Evolutionary conservation across 495 filamentous ascomycete genomes (phyloP).

Genomic region (Tuber umbilicatum): DNA sequence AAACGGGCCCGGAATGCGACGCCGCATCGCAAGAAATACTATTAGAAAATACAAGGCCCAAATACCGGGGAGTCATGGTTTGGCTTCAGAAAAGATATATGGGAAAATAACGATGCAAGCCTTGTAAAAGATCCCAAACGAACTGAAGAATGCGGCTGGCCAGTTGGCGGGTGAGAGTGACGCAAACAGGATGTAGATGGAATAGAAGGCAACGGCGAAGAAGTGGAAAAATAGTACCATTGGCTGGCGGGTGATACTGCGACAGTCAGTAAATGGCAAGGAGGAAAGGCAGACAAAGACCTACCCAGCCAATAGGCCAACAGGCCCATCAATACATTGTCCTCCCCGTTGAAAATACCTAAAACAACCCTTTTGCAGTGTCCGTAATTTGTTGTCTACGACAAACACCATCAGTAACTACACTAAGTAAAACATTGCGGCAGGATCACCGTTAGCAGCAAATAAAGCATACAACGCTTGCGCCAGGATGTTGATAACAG

Average conservation of each 20-base stretch:
- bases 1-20: background rate
- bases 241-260: conserved; percentile 61
- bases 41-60: background rate
- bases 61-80: conserved; percentile 12
- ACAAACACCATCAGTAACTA: conserved; percentile 17
- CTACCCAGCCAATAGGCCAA: conserved; percentile 69
- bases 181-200: conserved; percentile 68
- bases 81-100: conserved; percentile 62
- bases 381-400: conserved; percentile 61
- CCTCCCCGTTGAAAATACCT: conserved; percentile 78
- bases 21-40: background rate
- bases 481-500: conserved; percentile 92
- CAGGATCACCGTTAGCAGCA: conserved; percentile 61
- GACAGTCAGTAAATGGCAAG: background rate
- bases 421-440: background rate
- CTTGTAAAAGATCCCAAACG: conserved; percentile 69
- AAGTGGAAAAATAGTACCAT: conserved; percentile 82
- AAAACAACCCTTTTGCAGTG: conserved; percentile 88
- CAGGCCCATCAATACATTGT: conserved; percentile 63
- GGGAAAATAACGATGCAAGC: conserved; percentile 85
- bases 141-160: conserved; percentile 55
- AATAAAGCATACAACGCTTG: conserved; percentile 87
- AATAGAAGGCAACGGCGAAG: conserved; percentile 82
- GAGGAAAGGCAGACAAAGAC: background rate
- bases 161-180: conserved; percentile 51